Conservation (phyloP, 2,329 filamentous ascomycete species). For the Neofusicoccum ribis region DNA sequence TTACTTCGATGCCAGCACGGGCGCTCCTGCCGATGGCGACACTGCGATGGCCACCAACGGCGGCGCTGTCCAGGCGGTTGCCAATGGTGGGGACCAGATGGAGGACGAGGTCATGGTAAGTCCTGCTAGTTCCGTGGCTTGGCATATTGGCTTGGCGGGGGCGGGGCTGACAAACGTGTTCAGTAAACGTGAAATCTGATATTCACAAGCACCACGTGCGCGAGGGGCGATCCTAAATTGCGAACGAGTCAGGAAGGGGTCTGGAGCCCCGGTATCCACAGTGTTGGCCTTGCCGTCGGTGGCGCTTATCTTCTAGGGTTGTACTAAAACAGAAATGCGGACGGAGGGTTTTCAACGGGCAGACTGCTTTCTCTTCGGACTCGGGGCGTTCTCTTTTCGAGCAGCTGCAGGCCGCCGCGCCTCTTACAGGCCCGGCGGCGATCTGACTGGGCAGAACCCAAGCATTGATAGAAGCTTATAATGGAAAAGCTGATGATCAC, state of each 20-base stretch:
- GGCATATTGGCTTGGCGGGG: background rate
- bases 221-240: constrained; percentile 17
- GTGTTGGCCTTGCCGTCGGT: background rate
- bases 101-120: constrained; percentile 42
- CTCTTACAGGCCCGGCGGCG: background rate
- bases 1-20: constrained; percentile 67
- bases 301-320: constrained; percentile 1
- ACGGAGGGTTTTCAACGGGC: background rate
- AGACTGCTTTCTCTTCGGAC: constrained; percentile 14
- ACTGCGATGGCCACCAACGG: constrained; percentile 48
- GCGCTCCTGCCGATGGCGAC: constrained; percentile 47
- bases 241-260: constrained; percentile 11
- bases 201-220: constrained; percentile 7
- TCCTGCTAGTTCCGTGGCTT: background rate
- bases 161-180: constrained; percentile 14
- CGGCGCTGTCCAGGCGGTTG: constrained; percentile 47
- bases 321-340: constrained; percentile 14
- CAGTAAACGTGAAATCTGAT: constrained; percentile 15
- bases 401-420: background rate
- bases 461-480: constrained; percentile 17
- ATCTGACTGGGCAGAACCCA: background rate
- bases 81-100: constrained; percentile 39
- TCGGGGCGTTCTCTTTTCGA: constrained; percentile 14
- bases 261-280: background rate
- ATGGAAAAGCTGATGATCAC: constrained; percentile 10